phyloP scores from a whole-genome alignment of 805 yeast species.

The Candida saitoana region DNA sequence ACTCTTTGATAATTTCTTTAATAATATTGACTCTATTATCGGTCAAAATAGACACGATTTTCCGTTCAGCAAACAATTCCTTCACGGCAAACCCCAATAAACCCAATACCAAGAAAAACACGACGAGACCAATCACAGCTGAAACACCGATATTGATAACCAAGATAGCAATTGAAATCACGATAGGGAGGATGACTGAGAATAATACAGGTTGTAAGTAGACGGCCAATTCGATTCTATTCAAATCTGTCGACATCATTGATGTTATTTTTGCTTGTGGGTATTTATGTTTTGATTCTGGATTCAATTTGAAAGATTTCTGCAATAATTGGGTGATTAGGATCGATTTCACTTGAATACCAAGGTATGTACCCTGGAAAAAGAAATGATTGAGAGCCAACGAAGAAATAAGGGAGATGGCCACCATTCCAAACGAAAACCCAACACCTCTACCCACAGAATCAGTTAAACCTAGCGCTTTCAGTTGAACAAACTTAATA shows the following conservation, averaged over 20 bases:
- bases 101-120: slow-evolving; percentile 16
- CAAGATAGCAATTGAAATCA: slow-evolving; percentile 34
- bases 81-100: neutral
- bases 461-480: neutral
- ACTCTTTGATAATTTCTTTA: slow-evolving; percentile 39
- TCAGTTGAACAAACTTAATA: neutral
- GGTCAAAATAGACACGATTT: slow-evolving; percentile 34
- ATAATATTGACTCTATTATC: slow-evolving; percentile 39
- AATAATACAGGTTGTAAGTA: slow-evolving; percentile 41
- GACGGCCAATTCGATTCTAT: slow-evolving; percentile 41
- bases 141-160: slow-evolving; percentile 35
- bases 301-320: slow-evolving; percentile 36
- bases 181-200: slow-evolving; percentile 41
- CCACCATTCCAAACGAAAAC: neutral
- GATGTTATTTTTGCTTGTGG: slow-evolving; percentile 39
- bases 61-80: slow-evolving; percentile 21
- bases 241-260: slow-evolving; percentile 40
- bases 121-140: slow-evolving; percentile 39
- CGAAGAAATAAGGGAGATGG: neutral
- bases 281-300: slow-evolving; percentile 30
- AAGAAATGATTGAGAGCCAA: slow-evolving; percentile 40
- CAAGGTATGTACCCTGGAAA: slow-evolving; percentile 40
- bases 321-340: slow-evolving; percentile 35
- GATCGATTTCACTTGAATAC: slow-evolving; percentile 38
- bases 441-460: neutral